Base-by-base conservation (phyloP, 116 monocot genomes). In the Iris pallida region DNA sequence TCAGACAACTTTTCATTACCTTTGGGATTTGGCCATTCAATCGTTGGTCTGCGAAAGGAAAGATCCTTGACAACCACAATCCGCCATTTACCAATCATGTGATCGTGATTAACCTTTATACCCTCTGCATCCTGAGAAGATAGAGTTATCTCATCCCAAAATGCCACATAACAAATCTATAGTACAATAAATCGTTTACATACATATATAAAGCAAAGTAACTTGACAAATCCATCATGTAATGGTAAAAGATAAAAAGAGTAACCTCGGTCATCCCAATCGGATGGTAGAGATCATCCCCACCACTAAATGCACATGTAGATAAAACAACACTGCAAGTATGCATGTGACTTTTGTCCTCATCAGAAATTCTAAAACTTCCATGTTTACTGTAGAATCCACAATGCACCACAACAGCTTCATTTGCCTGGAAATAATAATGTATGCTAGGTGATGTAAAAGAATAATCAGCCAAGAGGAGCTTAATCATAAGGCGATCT, bases 281-380 rank as follows among this genome's bases (percentile, higher is more conserved):
- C 19, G 94, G 94, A 68, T 95, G 94, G 75, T 90, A 90, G 47
- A 95, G 85, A 74, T 95, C 85, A 75, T 95, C 94, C 13, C 94
- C 94, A 30, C 94, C 94, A 64, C 94, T 90, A 90, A 95, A 95
- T 56, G 94, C 88, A 83, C 94, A 95, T 64, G 90, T 94, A 45
- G 90, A 88, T 18, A 95, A 82, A 64, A 90, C 94, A 9, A 69
- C 88, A 73, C 78, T 75, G 70, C 94, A 95, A 53, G 74, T 68
- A 72, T 65, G 69, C 94, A 95, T 86, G 68, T 82, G 90, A 16
- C 19, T 73, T 76, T 74, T 90, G 60, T 95, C 94, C 41, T 88
- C 71, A 30, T 85, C 81, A 73, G 90, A 88, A 57, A 95, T 75
- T 44, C 63, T 77, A 70, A 90, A 95, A 0, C 94, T 90, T 73